These are phyloP conservation scores for Suillus alpinus DNA, from an alignment of 768 basidiomycete genomes.

Conservation along the genomic window DNA sequence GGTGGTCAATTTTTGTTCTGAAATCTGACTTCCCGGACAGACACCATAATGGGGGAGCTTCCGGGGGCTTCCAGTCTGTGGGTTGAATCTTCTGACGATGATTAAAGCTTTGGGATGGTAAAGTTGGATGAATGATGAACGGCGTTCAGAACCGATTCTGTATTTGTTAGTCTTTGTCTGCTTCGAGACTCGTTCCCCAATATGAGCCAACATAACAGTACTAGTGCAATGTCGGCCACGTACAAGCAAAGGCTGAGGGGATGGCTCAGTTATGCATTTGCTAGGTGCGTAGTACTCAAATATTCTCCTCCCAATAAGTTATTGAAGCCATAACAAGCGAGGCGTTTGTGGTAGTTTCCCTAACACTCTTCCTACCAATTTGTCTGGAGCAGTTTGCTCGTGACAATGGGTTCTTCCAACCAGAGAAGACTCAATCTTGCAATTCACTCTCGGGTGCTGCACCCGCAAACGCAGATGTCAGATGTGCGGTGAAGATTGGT, in stretches of 20 bases:
- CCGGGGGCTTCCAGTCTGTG: too few species aligned
- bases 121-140: too few species aligned
- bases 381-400: slow-evolving; percentile 86
- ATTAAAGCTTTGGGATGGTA: too few species aligned
- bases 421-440: slow-evolving; percentile 66
- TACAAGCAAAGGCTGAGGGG: slow-evolving; percentile 48
- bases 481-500: slow-evolving; percentile 80
- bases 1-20: too few species aligned
- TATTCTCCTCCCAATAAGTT: not conserved
- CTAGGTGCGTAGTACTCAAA: slow-evolving; percentile 46
- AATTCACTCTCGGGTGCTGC: slow-evolving; percentile 12
- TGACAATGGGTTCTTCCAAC: slow-evolving; percentile 79
- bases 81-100: too few species aligned
- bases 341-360: slow-evolving; percentile 76
- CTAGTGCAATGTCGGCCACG: not conserved
- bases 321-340: slow-evolving; percentile 43
- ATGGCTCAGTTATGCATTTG: slow-evolving; percentile 85
- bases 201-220: not conserved
- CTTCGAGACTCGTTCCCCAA: too few species aligned
- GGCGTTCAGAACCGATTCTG: too few species aligned
- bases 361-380: slow-evolving; percentile 81
- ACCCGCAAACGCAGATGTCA: slow-evolving; percentile 31
- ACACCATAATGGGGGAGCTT: too few species aligned
- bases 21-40: too few species aligned
- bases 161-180: too few species aligned